These are phyloP conservation scores for Postia placenta DNA, from an alignment of 768 basidiomycete species.

Conservation along the genomic window DNA sequence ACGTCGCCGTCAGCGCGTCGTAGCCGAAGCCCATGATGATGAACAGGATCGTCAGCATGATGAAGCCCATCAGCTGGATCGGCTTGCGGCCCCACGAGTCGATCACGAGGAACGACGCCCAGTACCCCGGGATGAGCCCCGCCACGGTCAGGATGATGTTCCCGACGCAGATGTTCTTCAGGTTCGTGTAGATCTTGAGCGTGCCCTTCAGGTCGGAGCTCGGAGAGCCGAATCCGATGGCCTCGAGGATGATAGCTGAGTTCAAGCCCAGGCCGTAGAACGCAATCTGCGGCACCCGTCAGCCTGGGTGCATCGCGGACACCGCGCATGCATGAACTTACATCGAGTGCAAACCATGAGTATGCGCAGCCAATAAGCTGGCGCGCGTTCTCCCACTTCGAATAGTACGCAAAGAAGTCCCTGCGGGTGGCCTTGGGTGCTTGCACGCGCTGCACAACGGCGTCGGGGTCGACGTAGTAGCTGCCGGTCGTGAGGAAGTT, in stretches of 20 bases:
- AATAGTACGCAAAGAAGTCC: slow-evolving; percentile 60
- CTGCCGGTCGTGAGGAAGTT: slow-evolving; percentile 50
- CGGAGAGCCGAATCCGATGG: slow-evolving; percentile 67
- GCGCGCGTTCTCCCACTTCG: slow-evolving; percentile 69
- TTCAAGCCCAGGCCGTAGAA: slow-evolving; percentile 90
- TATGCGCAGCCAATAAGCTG: slow-evolving; percentile 71
- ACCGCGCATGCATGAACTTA: slow-evolving; percentile 31
- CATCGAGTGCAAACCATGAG: slow-evolving; percentile 87
- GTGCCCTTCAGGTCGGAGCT: slow-evolving; percentile 24
- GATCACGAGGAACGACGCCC: slow-evolving; percentile 55
- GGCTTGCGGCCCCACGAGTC: slow-evolving; percentile 80
- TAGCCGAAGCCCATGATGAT: slow-evolving; percentile 51
- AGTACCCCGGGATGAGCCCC: slow-evolving; percentile 83
- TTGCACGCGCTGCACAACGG: slow-evolving; percentile 45
- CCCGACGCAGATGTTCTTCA: slow-evolving; percentile 64
- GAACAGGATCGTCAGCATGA: slow-evolving; percentile 26
- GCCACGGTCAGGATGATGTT: slow-evolving; percentile 73
- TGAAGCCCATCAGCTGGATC: slow-evolving; percentile 32
- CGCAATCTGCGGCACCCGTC: slow-evolving; percentile 46
- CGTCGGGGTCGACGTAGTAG: slow-evolving; percentile 47
- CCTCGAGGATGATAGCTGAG: slow-evolving; percentile 64
- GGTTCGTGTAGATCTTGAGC: slow-evolving; percentile 44
- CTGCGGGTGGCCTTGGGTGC: slow-evolving; percentile 34
- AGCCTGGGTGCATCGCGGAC: slow-evolving; percentile 1
- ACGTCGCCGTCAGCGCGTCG: slow-evolving; percentile 44